Evolutionary conservation across 2,329 filamentous ascomycete genomes (phyloP).

Genomic region (Fusarium euwallaceae): DNA sequence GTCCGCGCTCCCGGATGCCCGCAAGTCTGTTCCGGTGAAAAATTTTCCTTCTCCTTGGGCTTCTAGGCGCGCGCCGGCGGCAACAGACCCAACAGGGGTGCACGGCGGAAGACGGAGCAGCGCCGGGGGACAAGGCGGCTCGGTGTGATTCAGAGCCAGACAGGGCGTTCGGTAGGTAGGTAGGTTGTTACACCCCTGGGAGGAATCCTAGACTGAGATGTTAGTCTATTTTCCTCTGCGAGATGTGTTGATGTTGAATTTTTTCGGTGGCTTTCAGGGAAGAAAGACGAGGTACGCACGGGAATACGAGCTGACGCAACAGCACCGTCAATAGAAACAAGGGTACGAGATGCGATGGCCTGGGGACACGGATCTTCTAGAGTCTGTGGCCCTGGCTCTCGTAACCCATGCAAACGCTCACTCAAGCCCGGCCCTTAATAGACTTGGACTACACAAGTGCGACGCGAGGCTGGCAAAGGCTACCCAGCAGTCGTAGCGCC

Average conservation of each 20-base stretch:
- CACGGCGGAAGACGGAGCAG: constrained; percentile 13
- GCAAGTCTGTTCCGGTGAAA: constrained; percentile 48
- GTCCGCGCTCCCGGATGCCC: constrained; percentile 46
- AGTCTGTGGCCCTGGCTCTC: constrained; percentile 21
- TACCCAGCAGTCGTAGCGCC: constrained; percentile 30
- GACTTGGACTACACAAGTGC: constrained; percentile 34
- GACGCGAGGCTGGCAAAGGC: constrained; percentile 40
- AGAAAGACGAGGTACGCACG: constrained; percentile 26
- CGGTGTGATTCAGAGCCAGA: constrained; percentile 48
- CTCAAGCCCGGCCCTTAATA: constrained; percentile 35
- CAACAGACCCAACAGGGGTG: constrained; percentile 43
- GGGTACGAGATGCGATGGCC: constrained; percentile 25
- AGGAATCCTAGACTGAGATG: constrained; percentile 16
- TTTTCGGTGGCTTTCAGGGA: constrained; percentile 1
- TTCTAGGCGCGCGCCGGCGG: constrained; percentile 48
- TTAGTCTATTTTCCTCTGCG: constrained; percentile 19
- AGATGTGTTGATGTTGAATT: constrained; percentile 12
- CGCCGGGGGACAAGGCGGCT: constrained; percentile 34
- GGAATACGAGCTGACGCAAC: constrained; percentile 48
- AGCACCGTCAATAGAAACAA: constrained; percentile 21
- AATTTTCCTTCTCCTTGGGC: constrained; percentile 47
- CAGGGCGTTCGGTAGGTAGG: constrained; percentile 43
- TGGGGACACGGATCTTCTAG: constrained; percentile 29
- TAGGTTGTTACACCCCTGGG: constrained; percentile 41
- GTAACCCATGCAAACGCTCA: constrained; percentile 35